A percentile compares a stretch with the other conserved stretches of the same genome.
phyloP scores from a whole-genome alignment of 108 stramenopile genomes.

The Mayamaea pseudoterrestris region DNA sequence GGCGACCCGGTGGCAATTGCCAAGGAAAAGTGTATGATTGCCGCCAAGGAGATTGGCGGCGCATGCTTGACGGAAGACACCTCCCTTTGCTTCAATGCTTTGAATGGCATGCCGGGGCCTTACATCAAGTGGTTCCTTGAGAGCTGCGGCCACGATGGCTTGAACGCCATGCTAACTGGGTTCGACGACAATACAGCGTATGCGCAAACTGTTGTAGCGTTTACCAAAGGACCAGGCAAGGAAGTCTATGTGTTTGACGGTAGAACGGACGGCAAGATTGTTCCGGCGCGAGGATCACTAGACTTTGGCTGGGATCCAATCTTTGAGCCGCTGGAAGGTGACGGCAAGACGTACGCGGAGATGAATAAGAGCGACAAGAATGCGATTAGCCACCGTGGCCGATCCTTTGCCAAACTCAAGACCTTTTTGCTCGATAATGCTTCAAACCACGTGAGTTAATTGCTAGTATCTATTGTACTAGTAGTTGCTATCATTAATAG shows the following conservation, averaged over 20 bases:
- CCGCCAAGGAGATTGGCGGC: conserved; percentile 69
- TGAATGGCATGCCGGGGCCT: conserved; percentile 90
- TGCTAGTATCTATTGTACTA: too few relatives aligned
- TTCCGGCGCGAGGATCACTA: conserved; percentile 58
- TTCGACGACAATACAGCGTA: conserved; percentile 90
- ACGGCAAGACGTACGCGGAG: conserved; percentile 88
- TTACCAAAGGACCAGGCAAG: conserved; percentile 73
- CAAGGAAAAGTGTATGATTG: conserved; percentile 86
- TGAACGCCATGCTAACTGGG: conserved; percentile 81
- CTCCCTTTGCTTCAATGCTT: conserved; percentile 89
- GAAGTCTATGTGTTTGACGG: conserved; percentile 88
- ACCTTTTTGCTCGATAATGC: conserved; percentile 13
- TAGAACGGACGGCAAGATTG: conserved; percentile 78
- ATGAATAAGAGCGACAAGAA: conserved; percentile 92
- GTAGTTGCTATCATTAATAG: too few relatives aligned
- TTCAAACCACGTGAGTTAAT: too few relatives aligned
- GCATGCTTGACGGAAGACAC: conserved; percentile 96
- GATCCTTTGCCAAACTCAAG: conserved; percentile 68
- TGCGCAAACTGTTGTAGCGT: conserved; percentile 93
- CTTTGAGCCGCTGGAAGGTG: conserved; percentile 64
- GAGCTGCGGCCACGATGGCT: conserved; percentile 80
- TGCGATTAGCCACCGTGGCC: conserved; percentile 83
- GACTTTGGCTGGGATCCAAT: conserved; percentile 97
- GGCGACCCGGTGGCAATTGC: conserved; percentile 94
- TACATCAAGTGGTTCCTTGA: conserved; percentile 99